Evolutionary conservation across 2,329 filamentous ascomycete genomes (phyloP).

Genomic region (Neofusicoccum sp.): DNA sequence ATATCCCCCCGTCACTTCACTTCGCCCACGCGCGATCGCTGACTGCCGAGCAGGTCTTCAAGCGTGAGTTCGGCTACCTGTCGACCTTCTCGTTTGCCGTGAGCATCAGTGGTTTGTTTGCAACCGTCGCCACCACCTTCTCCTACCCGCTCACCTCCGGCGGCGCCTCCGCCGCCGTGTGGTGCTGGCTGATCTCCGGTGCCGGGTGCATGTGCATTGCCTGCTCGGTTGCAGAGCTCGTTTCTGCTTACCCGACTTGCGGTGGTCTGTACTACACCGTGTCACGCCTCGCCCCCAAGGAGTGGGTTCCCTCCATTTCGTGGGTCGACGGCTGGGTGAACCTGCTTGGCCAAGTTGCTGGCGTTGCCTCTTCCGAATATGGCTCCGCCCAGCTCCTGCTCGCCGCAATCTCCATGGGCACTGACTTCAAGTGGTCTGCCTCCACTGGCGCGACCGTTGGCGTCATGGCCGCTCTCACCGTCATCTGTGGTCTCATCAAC

Average conservation of each 20-base stretch:
- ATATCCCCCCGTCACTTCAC: neutral
- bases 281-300: conserved; percentile 54
- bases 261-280: conserved; percentile 60
- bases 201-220: conserved; percentile 60
- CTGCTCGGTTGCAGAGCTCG: conserved; percentile 58
- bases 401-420: conserved; percentile 56
- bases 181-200: conserved; percentile 62
- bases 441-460: conserved; percentile 53
- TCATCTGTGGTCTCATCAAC: conserved; percentile 58
- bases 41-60: conserved; percentile 50
- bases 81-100: conserved; percentile 65
- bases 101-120: conserved; percentile 59
- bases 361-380: conserved; percentile 61
- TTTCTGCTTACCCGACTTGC: conserved; percentile 61
- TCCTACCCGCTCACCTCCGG: conserved; percentile 57
- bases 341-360: conserved; percentile 56
- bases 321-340: conserved; percentile 59
- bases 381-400: conserved; percentile 60
- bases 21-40: neutral
- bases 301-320: conserved; percentile 49
- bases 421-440: conserved; percentile 52
- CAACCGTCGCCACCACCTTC: conserved; percentile 60
- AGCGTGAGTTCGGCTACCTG: conserved; percentile 60
- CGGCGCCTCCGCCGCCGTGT: conserved; percentile 57
- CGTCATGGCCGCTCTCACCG: conserved; percentile 58